Percentiles rank a stretch among this genome's conserved stretches.
Evolutionary conservation across 441 rosid species (phyloP).

Genomic region (Eutrema salsugineum): DNA sequence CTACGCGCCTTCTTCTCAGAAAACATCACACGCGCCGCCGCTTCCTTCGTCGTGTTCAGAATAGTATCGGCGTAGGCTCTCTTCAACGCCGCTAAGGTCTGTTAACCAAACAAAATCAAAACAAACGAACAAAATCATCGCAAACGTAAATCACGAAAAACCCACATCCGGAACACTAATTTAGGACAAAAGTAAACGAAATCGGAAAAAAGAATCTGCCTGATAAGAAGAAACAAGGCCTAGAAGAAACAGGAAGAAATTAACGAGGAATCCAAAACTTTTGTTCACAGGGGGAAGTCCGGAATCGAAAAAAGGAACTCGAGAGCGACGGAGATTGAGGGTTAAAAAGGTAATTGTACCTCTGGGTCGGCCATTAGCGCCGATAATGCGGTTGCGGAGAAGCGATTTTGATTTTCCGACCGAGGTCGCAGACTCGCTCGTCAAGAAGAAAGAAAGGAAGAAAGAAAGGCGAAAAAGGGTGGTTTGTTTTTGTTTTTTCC

Average conservation of each 20-base stretch:
- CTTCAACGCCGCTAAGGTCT: constrained; percentile 87
- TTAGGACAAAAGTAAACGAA: neutral
- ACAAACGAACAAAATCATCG: constrained; percentile 10
- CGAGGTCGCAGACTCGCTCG: constrained; percentile 34
- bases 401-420: constrained; percentile 39
- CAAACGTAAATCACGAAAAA: constrained; percentile 2
- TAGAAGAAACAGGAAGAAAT: neutral
- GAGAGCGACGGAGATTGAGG: constrained; percentile 19
- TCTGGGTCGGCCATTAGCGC: constrained; percentile 65
- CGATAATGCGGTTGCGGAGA: constrained; percentile 27
- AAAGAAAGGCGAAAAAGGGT: constrained; percentile 4
- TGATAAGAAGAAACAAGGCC: neutral
- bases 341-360: constrained; percentile 42
- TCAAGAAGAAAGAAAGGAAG: constrained; percentile 18
- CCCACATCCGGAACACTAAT: neutral
- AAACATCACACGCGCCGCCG: constrained; percentile 80
- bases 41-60: constrained; percentile 86
- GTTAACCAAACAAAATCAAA: constrained; percentile 5
- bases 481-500: constrained; percentile 27
- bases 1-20: constrained; percentile 83
- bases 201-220: neutral
- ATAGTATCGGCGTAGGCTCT: constrained; percentile 95
- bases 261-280: neutral
- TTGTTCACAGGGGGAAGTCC: neutral
- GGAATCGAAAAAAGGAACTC: neutral